Percentiles rank a stretch among this genome's conserved stretches.
phyloP scores from a whole-genome alignment of 306 rosid species.

The Astragalus membranaceus region DNA sequence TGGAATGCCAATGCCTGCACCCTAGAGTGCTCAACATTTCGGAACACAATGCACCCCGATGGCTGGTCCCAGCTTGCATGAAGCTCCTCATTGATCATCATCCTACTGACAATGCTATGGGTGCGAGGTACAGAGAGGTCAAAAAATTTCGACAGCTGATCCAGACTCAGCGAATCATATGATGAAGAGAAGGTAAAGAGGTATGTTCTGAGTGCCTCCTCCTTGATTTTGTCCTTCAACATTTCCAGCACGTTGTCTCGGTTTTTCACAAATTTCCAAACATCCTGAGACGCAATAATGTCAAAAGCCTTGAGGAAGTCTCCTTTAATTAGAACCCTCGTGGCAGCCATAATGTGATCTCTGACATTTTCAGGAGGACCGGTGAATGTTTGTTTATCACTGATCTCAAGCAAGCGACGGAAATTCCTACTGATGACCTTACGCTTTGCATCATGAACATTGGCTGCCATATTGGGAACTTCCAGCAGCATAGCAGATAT shows the following conservation, averaged over 20 bases:
- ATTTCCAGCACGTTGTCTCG: slow-evolving; percentile 56
- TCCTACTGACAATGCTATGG: slow-evolving; percentile 74
- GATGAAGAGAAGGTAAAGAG: slow-evolving; percentile 80
- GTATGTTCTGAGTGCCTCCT: slow-evolving; percentile 88
- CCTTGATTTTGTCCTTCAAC: slow-evolving; percentile 81
- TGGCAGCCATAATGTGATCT: slow-evolving; percentile 93
- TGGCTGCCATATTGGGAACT: slow-evolving; percentile 93
- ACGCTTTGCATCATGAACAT: slow-evolving; percentile 69
- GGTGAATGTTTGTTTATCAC: slow-evolving; percentile 79
- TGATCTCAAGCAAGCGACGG: slow-evolving; percentile 70
- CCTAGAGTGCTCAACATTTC: slow-evolving; percentile 53
- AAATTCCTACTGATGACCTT: slow-evolving; percentile 74
- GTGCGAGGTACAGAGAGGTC: slow-evolving; percentile 54
- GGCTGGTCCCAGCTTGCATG: slow-evolving; percentile 74
- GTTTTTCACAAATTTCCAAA: slow-evolving; percentile 77
- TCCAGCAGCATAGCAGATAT: slow-evolving; percentile 94
- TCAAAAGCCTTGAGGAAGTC: slow-evolving; percentile 67
- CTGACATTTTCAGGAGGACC: slow-evolving; percentile 95
- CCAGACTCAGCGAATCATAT: slow-evolving; percentile 66
- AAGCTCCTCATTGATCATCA: slow-evolving; percentile 95
- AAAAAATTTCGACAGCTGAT: slow-evolving; percentile 67
- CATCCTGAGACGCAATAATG: slow-evolving; percentile 65
- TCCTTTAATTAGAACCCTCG: slow-evolving; percentile 70
- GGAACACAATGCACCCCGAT: slow-evolving; percentile 49
- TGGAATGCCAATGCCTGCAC: slow-evolving; percentile 80